These are phyloP conservation scores for Sorghum bicolor DNA, from an alignment of 176 grass and related monocot genomes.

Conservation along the genomic window Sorghum_bicolor_NCBIv3 NC_012872.2:4941501-4942000, in stretches of 20 bases:
- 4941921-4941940: neutral
- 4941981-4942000: neutral
- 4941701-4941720: neutral
- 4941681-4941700: neutral
- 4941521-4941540: neutral
- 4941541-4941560: neutral
- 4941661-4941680: neutral
- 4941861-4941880: neutral
- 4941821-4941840: neutral
- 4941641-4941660: neutral
- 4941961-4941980: neutral
- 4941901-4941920: neutral
- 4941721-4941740: neutral
- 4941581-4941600: neutral
- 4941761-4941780: neutral
- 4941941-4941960: neutral
- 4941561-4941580: neutral
- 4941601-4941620: neutral
- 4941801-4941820: neutral
- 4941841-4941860: neutral
- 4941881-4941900: too few species aligned
- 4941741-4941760: neutral
- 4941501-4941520: neutral
- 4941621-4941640: neutral
- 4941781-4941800: neutral